Evolutionary conservation across 1,284 basidiomycete species (phyloP).

Genomic region (Gomphus sp.): DNA sequence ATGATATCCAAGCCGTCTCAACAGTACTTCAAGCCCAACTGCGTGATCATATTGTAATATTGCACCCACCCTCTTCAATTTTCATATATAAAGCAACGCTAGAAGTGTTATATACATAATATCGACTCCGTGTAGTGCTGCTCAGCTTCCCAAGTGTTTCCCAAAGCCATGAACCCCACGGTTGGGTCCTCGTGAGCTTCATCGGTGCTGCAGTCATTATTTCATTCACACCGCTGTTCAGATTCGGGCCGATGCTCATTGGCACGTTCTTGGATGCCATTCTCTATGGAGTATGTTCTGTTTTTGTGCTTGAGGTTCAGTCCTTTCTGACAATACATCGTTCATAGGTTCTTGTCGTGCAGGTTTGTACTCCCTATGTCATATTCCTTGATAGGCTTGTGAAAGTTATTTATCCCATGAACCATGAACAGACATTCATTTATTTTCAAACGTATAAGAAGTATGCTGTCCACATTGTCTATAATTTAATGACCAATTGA

Average conservation of each 20-base stretch:
- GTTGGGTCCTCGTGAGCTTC: no score
- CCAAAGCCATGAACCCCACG: no score
- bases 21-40: no score
- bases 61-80: no score
- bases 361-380: no score
- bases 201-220: no score
- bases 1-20: no score
- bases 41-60: no score
- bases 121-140: no score
- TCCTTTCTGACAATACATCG: background rate
- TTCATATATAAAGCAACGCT: no score
- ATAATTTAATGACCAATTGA: background rate
- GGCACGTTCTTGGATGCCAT: background rate
- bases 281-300: background rate
- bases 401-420: background rate
- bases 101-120: no score
- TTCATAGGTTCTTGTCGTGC: background rate
- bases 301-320: background rate
- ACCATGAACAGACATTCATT: conserved; percentile 19
- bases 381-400: background rate
- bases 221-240: background rate
- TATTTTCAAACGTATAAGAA: conserved; percentile 12
- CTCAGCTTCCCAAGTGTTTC: no score
- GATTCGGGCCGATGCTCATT: background rate
- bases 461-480: background rate